Percentiles rank a stretch among this genome's conserved stretches.
phyloP scores from a whole-genome alignment of 2,329 filamentous ascomycete genomes.

The Diplodia corticola region DNA sequence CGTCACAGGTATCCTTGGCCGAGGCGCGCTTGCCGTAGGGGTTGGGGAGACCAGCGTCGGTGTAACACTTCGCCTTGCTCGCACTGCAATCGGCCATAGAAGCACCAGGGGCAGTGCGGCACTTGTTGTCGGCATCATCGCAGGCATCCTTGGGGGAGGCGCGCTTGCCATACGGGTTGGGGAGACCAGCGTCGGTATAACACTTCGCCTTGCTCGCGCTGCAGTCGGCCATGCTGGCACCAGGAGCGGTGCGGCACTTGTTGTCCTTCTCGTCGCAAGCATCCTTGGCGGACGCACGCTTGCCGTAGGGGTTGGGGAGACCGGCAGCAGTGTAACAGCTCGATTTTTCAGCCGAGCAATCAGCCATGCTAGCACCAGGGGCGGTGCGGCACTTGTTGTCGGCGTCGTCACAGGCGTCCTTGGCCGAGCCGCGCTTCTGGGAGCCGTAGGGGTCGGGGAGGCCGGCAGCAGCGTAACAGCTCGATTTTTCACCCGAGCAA shows the following conservation, averaged over 20 bases:
- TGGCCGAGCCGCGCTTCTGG: not conserved
- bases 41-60: not conserved
- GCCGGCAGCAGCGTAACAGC: not conserved
- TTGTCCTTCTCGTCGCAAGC: conserved; percentile 5
- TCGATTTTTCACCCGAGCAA: not conserved
- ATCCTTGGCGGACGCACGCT: not conserved
- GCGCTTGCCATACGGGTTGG: conserved; percentile 13
- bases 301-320: conserved; percentile 11
- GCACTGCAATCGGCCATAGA: not conserved
- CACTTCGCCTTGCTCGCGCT: not conserved
- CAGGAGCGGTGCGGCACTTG: conserved; percentile 1
- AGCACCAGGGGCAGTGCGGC: not conserved
- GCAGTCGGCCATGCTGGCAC: not conserved
- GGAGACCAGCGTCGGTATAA: not conserved
- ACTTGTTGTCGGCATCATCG: not conserved
- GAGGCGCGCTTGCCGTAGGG: conserved; percentile 9
- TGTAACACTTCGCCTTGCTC: not conserved
- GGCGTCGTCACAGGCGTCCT: conserved; percentile 1
- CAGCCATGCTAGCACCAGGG: not conserved
- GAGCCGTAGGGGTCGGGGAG: conserved; percentile 7
- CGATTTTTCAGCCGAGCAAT: not conserved
- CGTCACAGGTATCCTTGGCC: not conserved
- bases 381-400: conserved; percentile 3
- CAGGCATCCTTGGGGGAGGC: not conserved
- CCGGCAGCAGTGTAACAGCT: not conserved